These are phyloP conservation scores for Lachnellula cervina DNA, from an alignment of 2,329 filamentous ascomycete species.

Conservation along the genomic window DNA sequence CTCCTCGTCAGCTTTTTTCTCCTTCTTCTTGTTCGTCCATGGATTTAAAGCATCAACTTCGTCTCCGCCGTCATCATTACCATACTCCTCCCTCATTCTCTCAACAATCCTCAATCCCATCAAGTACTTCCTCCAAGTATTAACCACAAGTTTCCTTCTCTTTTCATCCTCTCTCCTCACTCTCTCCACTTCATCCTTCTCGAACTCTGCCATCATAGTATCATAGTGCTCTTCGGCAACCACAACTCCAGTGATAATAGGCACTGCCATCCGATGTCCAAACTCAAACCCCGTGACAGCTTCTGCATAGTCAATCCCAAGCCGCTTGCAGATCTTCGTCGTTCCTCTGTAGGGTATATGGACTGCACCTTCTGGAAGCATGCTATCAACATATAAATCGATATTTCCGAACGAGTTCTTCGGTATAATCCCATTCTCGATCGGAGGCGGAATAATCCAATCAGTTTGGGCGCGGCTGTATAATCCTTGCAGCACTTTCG, in stretches of 20 bases:
- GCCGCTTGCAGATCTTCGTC: constrained; percentile 73
- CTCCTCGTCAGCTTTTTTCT: constrained; percentile 24
- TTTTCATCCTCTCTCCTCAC: constrained; percentile 79
- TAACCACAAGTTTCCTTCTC: constrained; percentile 65
- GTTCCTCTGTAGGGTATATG: constrained; percentile 78
- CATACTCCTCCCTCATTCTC: constrained; percentile 72
- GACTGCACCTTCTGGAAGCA: constrained; percentile 80
- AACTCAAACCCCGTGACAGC: constrained; percentile 97
- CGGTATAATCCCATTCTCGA: constrained; percentile 78
- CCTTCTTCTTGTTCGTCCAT: constrained; percentile 39
- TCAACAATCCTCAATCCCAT: constrained; percentile 80
- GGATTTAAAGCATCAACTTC: constrained; percentile 52
- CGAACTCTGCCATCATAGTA: constrained; percentile 70
- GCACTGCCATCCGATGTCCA: constrained; percentile 88
- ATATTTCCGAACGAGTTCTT: constrained; percentile 97
- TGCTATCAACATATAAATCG: constrained; percentile 87
- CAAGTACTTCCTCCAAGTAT: constrained; percentile 80
- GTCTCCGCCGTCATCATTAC: constrained; percentile 49
- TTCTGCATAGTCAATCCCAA: constrained; percentile 86
- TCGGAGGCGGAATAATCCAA: constrained; percentile 89
- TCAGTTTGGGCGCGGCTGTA: constrained; percentile 84
- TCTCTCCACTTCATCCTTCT: constrained; percentile 70
- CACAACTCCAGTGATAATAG: constrained; percentile 85
- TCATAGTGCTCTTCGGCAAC: constrained; percentile 76
- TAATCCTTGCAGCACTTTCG: constrained; percentile 80